Evolutionary conservation across 2,329 filamentous ascomycete species (phyloP).

Genomic region (Aspergillus ibericus): DNA sequence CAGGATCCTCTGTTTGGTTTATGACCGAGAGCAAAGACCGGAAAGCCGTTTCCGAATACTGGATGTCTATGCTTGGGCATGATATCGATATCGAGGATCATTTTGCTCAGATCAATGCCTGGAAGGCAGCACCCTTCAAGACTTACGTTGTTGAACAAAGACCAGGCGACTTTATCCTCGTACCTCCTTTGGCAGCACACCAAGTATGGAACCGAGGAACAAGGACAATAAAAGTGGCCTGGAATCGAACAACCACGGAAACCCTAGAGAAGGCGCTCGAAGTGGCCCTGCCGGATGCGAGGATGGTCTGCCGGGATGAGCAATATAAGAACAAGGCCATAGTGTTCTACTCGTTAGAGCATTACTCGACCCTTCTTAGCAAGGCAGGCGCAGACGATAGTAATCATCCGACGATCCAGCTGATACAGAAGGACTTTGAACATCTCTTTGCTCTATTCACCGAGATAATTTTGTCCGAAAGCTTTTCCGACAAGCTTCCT

Average conservation of each 20-base stretch:
- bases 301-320: constrained; percentile 92
- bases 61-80: constrained; percentile 86
- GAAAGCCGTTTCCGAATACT: constrained; percentile 88
- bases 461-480: constrained; percentile 78
- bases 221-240: constrained; percentile 93
- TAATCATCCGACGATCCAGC: constrained; percentile 58
- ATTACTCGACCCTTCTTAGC: constrained; percentile 66
- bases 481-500: constrained; percentile 65
- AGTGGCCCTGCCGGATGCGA: constrained; percentile 84
- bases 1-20: constrained; percentile 94
- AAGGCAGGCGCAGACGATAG: constrained; percentile 55
- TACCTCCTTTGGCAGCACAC: constrained; percentile 89
- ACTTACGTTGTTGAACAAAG: constrained; percentile 91
- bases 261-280: constrained; percentile 82
- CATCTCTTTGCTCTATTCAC: constrained; percentile 76
- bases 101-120: constrained; percentile 92
- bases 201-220: constrained; percentile 98
- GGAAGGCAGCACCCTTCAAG: constrained; percentile 90
- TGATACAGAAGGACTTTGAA: constrained; percentile 81
- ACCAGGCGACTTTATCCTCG: constrained; percentile 86
- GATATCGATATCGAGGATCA: constrained; percentile 97
- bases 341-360: constrained; percentile 79
- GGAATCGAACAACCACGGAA: constrained; percentile 93
- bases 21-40: constrained; percentile 97
- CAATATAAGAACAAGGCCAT: constrained; percentile 99